Evolutionary conservation across 306 rosid genomes (phyloP), one percentile per base, ranked within the genome.

Genomic region (Medicago lupulina): DNA sequence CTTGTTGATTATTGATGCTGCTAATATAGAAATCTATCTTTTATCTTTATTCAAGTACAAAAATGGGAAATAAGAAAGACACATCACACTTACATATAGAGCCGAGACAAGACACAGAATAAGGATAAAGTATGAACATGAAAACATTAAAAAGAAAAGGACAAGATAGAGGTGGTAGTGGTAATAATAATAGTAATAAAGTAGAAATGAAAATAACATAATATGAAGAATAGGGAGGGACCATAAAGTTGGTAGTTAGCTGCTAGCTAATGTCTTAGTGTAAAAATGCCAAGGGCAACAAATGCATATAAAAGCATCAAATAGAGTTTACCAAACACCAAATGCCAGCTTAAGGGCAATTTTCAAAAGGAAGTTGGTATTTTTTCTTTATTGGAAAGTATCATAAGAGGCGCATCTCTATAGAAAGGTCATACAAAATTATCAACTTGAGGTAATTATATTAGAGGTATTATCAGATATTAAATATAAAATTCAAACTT

Each of bases 201-300:
- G 10, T 7, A 15, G 28, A 70, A 50, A 50, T 21, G 62, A 62
- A 6, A 12, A 34, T 15, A 76, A 38, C 31, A 46, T 38, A 38
- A 54, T 66, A 76, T 23, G 46, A 66, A 15, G 1, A 55, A 67
- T 21, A 14, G n/a, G 16, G 17, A 66, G 6, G 39, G 61, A 66
- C 67, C 76, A 46, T 31, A 68, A 68, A 54, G 49, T 67, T 53
- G 75, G 75, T 9, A 64, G 53, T 16, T 63, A 73, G 51, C 44
- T 41, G 53, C 39, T 18, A 74, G 49, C 23, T 46, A 19, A 54
- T 41, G 43, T n/a, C 13, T 16, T 1, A 14, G 40, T 13, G 41
- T 63, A 28, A 38, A 54, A 3, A 7, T 23, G 59, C 23, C 59
- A 53, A 7, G 5, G 21, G 17, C 59, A 53, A 17, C 13, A 18